Conservation (phyloP, 805 yeast species). For the Priceomyces castillae region DNA sequence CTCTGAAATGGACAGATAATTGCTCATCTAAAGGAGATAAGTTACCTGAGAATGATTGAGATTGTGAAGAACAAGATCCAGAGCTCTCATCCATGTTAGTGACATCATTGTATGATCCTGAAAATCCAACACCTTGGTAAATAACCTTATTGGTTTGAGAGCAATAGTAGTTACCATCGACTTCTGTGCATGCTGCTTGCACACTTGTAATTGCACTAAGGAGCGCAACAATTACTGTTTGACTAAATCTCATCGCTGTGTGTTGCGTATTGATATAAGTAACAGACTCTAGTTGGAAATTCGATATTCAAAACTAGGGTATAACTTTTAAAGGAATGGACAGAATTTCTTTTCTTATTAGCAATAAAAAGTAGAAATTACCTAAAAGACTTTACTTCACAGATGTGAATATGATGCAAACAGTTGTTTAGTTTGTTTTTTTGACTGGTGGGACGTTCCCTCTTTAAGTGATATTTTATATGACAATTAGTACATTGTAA, state of each 20-base stretch:
- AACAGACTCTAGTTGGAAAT: conserved; percentile 8
- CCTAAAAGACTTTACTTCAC: conserved; percentile 5
- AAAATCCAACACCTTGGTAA: conserved; percentile 73
- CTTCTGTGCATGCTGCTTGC: conserved; percentile 40
- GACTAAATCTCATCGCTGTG: conserved; percentile 21
- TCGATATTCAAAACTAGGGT: not conserved
- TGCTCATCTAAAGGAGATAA: conserved; percentile 84
- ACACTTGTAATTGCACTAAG: conserved; percentile 20
- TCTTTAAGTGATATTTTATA: not conserved
- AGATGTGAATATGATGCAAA: not conserved
- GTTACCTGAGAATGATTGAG: conserved; percentile 62
- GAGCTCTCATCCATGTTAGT: conserved; percentile 69
- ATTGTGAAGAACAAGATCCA: conserved; percentile 66
- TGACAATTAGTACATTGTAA: no score
- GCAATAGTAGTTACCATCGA: conserved; percentile 84
- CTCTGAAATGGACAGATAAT: conserved; percentile 85
- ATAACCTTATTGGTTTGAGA: conserved; percentile 61
- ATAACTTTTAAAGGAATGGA: conserved; percentile 7
- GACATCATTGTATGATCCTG: conserved; percentile 81
- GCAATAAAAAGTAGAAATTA: conserved; percentile 5
- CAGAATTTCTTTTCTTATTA: conserved; percentile 6
- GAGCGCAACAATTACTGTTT: conserved; percentile 20
- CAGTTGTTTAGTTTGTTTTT: not conserved
- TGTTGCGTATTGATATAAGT: not conserved
- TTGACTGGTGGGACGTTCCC: not conserved